Conservation (phyloP, 2,329 filamentous ascomycete species). For the Pyrenochaeta sp. region DNA sequence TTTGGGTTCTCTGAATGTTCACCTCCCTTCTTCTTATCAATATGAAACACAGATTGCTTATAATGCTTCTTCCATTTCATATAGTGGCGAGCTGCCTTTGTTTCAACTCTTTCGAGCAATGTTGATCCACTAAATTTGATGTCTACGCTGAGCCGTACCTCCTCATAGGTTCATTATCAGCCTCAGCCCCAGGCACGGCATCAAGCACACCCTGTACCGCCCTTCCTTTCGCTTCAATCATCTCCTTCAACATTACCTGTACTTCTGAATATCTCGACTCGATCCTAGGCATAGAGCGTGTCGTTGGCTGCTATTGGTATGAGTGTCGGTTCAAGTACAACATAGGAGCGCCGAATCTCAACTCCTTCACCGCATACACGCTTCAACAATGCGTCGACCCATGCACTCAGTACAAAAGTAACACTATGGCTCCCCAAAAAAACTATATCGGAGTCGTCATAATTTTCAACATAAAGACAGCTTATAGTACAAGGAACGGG, state of each 20-base stretch:
- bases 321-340: conserved; percentile 10
- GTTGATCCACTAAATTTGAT: no score
- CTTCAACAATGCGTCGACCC: conserved; percentile 12
- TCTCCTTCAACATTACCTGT: conserved; percentile 8
- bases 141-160: no score
- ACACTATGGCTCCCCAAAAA: background rate
- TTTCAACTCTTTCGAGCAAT: no score
- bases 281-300: conserved; percentile 1
- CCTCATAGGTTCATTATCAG: no score
- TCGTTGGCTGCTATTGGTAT: conserved; percentile 7
- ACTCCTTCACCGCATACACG: conserved; percentile 8
- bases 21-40: no score
- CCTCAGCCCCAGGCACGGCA: no score
- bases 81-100: no score
- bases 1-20: no score
- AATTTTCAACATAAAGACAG: background rate
- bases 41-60: no score
- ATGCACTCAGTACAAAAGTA: conserved; percentile 15
- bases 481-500: conserved; percentile 1
- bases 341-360: conserved; percentile 2
- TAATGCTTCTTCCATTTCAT: no score
- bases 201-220: background rate
- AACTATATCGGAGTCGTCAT: conserved; percentile 6
- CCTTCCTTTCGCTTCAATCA: background rate
- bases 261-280: conserved; percentile 2